Base-by-base conservation (phyloP, 495 filamentous ascomycete species). In the Usnea hakonensis region DNA sequence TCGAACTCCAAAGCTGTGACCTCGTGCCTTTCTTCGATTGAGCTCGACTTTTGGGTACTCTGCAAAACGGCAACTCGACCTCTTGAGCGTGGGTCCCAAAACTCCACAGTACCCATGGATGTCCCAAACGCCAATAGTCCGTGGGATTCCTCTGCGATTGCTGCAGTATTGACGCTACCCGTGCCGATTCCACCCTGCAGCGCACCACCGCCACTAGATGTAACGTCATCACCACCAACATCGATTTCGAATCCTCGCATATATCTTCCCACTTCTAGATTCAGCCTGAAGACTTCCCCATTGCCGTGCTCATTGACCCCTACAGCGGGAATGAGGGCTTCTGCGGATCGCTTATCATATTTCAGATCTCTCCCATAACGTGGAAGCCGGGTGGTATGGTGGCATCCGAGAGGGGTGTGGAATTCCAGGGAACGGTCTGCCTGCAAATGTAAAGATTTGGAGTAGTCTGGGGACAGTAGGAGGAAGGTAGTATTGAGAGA, bases 111-210 rank as follows among this genome's bases (percentile, higher is more conserved):
- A n/a, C 95, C 93, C 43, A 90, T 75, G 3, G 89, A 89, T n/a
- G 95, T 97, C 37, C 95, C 95, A 68, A 99, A 97, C 1, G 95
- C 91, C 48, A 93, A 80, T 14, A 99, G 79, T 46, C 91, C 91
- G 72, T 99, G 95, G 46, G 89, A 91, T 14, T 87, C 85, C 69
- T 96, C 90, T 16, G 94, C 95, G 56, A 97, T 85, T 2, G 91
- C 87, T 55, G 88, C 93, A 11, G 85, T 86, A 67, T 99, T 97
- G n/a, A 95, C 90, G 23, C 85, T 82, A 13, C 91, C 91, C 1
- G 85, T 84, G 65, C 86, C 78, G 35, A 95, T 88, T 54, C 90
- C 86, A 41, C 91, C 92, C 68, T 97, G 92, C 41, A 96, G 69
- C 11, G 90, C 82, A 40, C 84, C 83, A 50, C 77, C 83, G 33